Percentiles rank a stretch among this genome's conserved stretches.
Evolutionary conservation across 2,329 filamentous ascomycete genomes (phyloP).

Genomic region (Hymenoscyphus repandus): DNA sequence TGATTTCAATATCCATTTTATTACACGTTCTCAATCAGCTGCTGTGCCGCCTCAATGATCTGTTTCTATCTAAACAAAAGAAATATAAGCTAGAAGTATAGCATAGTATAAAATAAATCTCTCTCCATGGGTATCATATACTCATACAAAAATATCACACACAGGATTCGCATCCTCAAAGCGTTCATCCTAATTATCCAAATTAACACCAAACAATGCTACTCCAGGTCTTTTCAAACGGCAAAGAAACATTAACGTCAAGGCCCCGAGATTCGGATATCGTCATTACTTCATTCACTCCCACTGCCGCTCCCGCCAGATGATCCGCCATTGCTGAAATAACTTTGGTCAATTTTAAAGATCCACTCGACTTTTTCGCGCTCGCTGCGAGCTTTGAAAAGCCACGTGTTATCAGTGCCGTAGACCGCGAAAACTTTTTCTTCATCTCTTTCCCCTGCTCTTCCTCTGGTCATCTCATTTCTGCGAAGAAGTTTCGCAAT

Average conservation of each 20-base stretch:
- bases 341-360: constrained; percentile 75
- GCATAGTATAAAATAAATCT: constrained; percentile 7
- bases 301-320: constrained; percentile 13
- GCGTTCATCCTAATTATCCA: not conserved
- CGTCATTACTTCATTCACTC: constrained; percentile 9
- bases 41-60: too few species aligned
- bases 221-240: not conserved
- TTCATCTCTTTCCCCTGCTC: constrained; percentile 28
- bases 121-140: constrained; percentile 14
- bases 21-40: too few species aligned
- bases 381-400: constrained; percentile 86
- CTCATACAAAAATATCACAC: constrained; percentile 8
- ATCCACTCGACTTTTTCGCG: constrained; percentile 97
- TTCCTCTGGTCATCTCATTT: constrained; percentile 23
- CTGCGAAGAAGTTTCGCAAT: constrained; percentile 67
- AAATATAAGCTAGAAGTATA: not conserved
- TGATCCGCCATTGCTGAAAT: constrained; percentile 26
- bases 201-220: not conserved
- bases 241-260: not conserved
- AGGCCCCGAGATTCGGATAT: not conserved
- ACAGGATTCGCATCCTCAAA: not conserved
- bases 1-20: too few species aligned
- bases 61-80: not conserved
- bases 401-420: constrained; percentile 87
- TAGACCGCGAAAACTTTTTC: constrained; percentile 82